Percentiles rank a stretch among this genome's conserved stretches.
Evolutionary conservation across 148 eudicot genomes (phyloP).

Genomic region (Rhododendron kiyosumense): DNA sequence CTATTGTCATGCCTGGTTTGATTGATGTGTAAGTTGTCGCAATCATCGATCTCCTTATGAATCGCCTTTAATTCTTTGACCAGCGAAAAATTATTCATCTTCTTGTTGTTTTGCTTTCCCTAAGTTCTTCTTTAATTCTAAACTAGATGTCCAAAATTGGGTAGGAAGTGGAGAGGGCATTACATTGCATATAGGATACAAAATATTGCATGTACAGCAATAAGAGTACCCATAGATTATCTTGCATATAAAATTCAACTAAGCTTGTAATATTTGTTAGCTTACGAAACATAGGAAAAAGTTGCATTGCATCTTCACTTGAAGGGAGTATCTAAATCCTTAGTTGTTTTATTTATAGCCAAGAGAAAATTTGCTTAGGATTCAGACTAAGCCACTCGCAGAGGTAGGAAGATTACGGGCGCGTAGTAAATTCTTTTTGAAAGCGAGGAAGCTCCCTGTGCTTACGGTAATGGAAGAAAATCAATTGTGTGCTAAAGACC

Average conservation of each 20-base stretch:
- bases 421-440: too few species aligned
- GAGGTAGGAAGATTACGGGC: too few species aligned
- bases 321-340: background rate
- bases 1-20: slow-evolving; percentile 98
- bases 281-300: background rate
- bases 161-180: background rate
- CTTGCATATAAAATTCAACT: background rate
- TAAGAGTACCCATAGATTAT: background rate
- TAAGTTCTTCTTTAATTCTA: background rate
- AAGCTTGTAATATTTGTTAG: too few species aligned
- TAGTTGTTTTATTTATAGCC: too few species aligned
- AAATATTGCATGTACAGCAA: background rate
- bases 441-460: too few species aligned
- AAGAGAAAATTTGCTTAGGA: too few species aligned
- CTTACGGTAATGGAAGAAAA: too few species aligned
- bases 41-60: background rate
- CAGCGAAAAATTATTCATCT: background rate
- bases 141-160: background rate
- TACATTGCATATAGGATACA: background rate
- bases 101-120: background rate
- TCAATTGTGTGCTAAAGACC: too few species aligned
- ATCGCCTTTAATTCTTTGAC: background rate
- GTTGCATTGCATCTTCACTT: background rate
- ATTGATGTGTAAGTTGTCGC: slow-evolving; percentile 80
- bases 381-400: too few species aligned